Evolutionary conservation across 192 early-diverging fungal species (phyloP), one percentile per base, ranked within the genome.

Genomic region (Coemansia sp.): DNA sequence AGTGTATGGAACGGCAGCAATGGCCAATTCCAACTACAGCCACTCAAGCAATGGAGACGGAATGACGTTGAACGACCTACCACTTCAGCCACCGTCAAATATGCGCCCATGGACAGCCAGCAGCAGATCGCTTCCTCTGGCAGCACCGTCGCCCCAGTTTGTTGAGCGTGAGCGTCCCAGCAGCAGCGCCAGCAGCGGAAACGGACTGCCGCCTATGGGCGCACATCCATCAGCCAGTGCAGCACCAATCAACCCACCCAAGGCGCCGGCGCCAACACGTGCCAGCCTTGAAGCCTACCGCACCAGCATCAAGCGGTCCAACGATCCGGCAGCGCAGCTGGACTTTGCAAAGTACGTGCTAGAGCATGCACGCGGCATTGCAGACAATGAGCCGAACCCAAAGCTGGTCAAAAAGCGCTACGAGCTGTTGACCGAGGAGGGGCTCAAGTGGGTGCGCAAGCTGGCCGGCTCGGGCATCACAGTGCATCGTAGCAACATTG

Each of bases 291-390:
- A 79, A 30, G 64, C 69, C 20, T 72, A 72, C 41, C 65, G 76
- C 11, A 43, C 58, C 11, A 76, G 66, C 42, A 69, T 76, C 12
- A 83, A 76, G 67, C 62, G 62, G 12, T 83, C 70, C 38, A 76
- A 76, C 47, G 93, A 96, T 77, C 87, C 87, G 7, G 73, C 64
- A 5, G 80, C 84, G 20, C 89, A 91, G 69, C 80, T 96, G 30
- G 84, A 87, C 31, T 94, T 94, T 79, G 96, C 89, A 36, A 88
- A 90, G 60, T 91, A 90, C 50, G 63, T 97, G 32, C 84, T 97
- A 18, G 85, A 90, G 46, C 83, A 87, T 5, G 89, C 88, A 2
- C 82, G 85, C 41, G 74, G 83, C 14, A 81, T 92, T 34, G 64
- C 80, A 2, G 71, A 79, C 23, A 79, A 87, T 23, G 89, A 87